Percentiles rank a stretch among this genome's conserved stretches.
Evolutionary conservation across 2,329 filamentous ascomycete genomes (phyloP).

Genomic region (Macrophomina phaseolina): DNA sequence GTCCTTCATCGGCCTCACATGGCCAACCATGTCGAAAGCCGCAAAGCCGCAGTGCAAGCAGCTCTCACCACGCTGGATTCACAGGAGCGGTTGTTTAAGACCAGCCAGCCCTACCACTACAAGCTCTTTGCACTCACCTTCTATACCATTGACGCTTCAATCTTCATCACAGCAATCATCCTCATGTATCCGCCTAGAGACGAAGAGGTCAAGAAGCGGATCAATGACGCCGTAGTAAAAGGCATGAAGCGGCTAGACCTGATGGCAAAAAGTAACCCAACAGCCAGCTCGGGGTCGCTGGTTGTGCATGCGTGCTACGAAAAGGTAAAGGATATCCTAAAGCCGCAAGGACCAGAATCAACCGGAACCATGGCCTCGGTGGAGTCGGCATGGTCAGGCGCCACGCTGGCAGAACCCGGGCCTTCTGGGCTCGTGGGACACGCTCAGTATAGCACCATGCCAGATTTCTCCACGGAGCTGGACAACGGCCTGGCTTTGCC

Average conservation of each 20-base stretch:
- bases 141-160: background rate
- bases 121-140: constrained; percentile 9
- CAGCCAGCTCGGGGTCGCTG: background rate
- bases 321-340: constrained; percentile 6
- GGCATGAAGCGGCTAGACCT: background rate
- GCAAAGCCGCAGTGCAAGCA: constrained; percentile 8
- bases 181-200: constrained; percentile 7
- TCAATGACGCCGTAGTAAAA: background rate
- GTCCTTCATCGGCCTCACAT: constrained; percentile 17
- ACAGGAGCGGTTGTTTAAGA: constrained; percentile 3
- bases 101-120: background rate
- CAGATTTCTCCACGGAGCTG: background rate
- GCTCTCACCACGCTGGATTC: background rate
- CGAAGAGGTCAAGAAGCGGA: constrained; percentile 4
- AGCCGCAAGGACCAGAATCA: background rate
- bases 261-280: constrained; percentile 1
- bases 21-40: constrained; percentile 9
- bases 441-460: background rate
- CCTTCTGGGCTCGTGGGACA: background rate
- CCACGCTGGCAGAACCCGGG: background rate
- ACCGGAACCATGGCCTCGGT: background rate
- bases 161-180: constrained; percentile 1
- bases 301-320: constrained; percentile 1
- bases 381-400: background rate
- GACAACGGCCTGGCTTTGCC: background rate